Evolutionary conservation across 495 filamentous ascomycete genomes (phyloP).

Genomic region (Staphylotrichum longicolle): DNA sequence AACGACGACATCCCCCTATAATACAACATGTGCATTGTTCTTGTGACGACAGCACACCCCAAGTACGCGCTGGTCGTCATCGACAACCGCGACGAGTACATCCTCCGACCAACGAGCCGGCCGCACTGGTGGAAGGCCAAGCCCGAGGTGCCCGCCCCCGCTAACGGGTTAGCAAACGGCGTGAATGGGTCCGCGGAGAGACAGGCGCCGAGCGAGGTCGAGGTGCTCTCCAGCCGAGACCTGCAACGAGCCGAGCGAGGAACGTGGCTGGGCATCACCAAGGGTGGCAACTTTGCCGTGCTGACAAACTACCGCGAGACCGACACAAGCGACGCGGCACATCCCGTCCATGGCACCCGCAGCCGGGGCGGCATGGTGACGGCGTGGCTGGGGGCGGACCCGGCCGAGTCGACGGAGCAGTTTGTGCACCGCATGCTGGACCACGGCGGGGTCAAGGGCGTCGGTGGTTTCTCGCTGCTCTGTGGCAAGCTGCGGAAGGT

Average conservation of each 20-base stretch:
- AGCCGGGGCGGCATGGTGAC: conserved; percentile 85
- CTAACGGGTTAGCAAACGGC: conserved; percentile 15
- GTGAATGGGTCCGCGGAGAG: neutral
- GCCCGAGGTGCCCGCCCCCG: conserved; percentile 21
- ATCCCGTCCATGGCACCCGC: conserved; percentile 56
- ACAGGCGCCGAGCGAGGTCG: conserved; percentile 24
- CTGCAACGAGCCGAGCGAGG: conserved; percentile 58
- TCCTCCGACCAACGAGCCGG: conserved; percentile 78
- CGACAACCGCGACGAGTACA: conserved; percentile 95
- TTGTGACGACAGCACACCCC: conserved; percentile 87
- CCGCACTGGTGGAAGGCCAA: conserved; percentile 76
- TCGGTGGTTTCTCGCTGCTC: conserved; percentile 90
- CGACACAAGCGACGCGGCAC: conserved; percentile 49
- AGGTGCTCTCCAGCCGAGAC: conserved; percentile 53
- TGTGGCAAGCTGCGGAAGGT: conserved; percentile 68
- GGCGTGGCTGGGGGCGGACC: conserved; percentile 66
- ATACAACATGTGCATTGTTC: conserved; percentile 81
- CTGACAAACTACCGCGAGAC: conserved; percentile 94
- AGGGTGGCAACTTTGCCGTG: conserved; percentile 77
- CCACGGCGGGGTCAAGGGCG: conserved; percentile 62
- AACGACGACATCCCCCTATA: neutral
- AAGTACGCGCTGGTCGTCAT: conserved; percentile 84
- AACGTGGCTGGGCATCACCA: conserved; percentile 93
- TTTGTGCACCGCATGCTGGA: conserved; percentile 71
- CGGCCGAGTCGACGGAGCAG: conserved; percentile 50